These are phyloP conservation scores for Spathaspora hagerdaliae DNA, from an alignment of 805 yeast species.

Conservation along the genomic window DNA sequence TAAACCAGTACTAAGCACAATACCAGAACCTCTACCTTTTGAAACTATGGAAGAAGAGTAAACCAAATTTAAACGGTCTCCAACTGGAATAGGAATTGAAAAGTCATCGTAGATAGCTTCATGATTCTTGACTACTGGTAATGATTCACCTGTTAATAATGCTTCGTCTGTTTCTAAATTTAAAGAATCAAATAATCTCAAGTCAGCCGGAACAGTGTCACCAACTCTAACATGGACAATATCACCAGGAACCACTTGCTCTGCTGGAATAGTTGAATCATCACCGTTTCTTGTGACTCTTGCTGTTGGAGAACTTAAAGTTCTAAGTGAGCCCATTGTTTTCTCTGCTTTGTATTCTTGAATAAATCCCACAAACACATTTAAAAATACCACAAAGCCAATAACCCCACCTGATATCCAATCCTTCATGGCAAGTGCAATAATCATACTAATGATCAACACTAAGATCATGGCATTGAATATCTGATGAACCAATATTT, in stretches of 20 bases:
- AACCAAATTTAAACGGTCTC: slow-evolving; percentile 71
- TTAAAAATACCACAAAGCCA: slow-evolving; percentile 60
- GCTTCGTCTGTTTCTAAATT: slow-evolving; percentile 75
- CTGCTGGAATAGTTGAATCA: slow-evolving; percentile 54
- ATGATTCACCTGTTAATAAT: slow-evolving; percentile 60
- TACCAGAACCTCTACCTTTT: slow-evolving; percentile 72
- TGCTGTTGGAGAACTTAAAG: slow-evolving; percentile 69
- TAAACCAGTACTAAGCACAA: slow-evolving; percentile 66
- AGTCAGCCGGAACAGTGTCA: slow-evolving; percentile 73
- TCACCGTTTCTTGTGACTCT: slow-evolving; percentile 59
- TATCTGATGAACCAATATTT: slow-evolving; percentile 60
- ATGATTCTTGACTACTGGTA: slow-evolving; percentile 59
- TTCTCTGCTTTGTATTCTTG: slow-evolving; percentile 75
- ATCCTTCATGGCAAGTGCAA: slow-evolving; percentile 68
- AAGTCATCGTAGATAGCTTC: slow-evolving; percentile 33
- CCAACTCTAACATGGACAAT: slow-evolving; percentile 61
- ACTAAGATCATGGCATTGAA: slow-evolving; percentile 80
- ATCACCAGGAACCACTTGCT: slow-evolving; percentile 72
- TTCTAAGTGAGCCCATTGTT: slow-evolving; percentile 71
- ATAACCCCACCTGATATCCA: slow-evolving; percentile 85
- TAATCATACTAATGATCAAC: slow-evolving; percentile 62
- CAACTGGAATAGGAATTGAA: slow-evolving; percentile 48
- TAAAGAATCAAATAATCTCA: slow-evolving; percentile 52
- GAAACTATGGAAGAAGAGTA: slow-evolving; percentile 65
- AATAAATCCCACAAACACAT: slow-evolving; percentile 61